Percentiles rank a stretch among this genome's conserved stretches.
Conservation (phyloP, 2,329 filamentous ascomycete genomes). For the Pseudodiploospora longispora region DNA sequence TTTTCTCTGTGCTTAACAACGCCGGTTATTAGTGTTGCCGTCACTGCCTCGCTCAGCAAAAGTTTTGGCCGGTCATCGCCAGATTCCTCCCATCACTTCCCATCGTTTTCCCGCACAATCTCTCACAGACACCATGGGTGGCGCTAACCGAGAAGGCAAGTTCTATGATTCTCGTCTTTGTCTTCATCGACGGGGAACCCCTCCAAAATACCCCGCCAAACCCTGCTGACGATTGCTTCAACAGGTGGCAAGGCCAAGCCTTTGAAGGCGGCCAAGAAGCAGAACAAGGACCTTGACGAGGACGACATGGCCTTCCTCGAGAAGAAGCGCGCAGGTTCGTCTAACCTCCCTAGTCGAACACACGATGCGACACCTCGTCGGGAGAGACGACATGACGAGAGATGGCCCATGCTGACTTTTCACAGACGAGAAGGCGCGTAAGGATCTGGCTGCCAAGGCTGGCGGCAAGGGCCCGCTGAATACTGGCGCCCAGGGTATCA, state of each 20-base stretch:
- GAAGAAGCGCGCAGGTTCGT: conserved; percentile 77
- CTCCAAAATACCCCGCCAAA: conserved; percentile 11
- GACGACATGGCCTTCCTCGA: conserved; percentile 76
- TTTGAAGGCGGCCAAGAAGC: conserved; percentile 84
- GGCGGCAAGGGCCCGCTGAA: conserved; percentile 85
- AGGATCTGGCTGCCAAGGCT: conserved; percentile 73
- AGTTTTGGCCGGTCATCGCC: too few species aligned
- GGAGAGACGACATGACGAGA: neutral
- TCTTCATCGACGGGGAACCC: conserved; percentile 11
- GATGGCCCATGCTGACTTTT: conserved; percentile 12
- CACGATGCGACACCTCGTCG: neutral
- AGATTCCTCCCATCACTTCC: neutral
- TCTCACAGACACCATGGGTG: conserved; percentile 24
- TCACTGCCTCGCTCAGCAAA: too few species aligned
- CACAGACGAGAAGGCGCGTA: conserved; percentile 73
- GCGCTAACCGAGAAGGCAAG: conserved; percentile 30
- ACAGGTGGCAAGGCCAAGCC: conserved; percentile 79
- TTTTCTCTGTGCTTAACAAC: too few species aligned
- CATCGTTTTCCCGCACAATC: neutral
- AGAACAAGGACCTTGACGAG: conserved; percentile 73
- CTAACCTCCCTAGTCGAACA: neutral
- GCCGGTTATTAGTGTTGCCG: too few species aligned
- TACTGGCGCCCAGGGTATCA: conserved; percentile 80
- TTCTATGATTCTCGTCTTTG: neutral
- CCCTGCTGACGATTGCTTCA: conserved; percentile 1